These are phyloP conservation scores for Daldinia sp. DNA, from an alignment of 2,329 filamentous ascomycete genomes.

Conservation along the genomic window DNA sequence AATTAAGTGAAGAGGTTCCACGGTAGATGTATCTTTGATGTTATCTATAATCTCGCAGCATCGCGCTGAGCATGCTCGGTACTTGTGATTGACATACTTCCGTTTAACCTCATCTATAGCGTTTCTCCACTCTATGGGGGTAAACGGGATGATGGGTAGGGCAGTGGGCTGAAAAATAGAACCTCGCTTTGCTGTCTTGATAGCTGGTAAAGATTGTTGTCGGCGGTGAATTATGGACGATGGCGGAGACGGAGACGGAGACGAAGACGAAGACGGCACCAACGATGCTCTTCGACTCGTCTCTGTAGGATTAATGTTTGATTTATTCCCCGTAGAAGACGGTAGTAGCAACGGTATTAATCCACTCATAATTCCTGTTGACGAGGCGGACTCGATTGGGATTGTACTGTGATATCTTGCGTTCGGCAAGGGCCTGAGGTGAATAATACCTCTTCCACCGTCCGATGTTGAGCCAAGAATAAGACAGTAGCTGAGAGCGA, in stretches of 20 bases:
- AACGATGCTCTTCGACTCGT: constrained; percentile 29
- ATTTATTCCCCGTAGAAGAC: constrained; percentile 24
- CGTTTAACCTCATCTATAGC: constrained; percentile 62
- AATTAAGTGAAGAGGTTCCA: constrained; percentile 64
- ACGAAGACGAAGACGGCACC: constrained; percentile 6
- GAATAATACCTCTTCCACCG: constrained; percentile 18
- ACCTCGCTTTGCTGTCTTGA: constrained; percentile 35
- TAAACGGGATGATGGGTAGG: constrained; percentile 52
- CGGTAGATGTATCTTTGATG: constrained; percentile 53
- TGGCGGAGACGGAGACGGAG: background rate
- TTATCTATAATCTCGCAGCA: constrained; percentile 63
- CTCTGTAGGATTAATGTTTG: constrained; percentile 22
- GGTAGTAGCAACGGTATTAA: constrained; percentile 43
- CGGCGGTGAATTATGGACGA: constrained; percentile 36
- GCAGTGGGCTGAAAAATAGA: constrained; percentile 38
- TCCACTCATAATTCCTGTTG: constrained; percentile 37
- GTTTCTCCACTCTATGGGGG: constrained; percentile 59
- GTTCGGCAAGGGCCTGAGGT: constrained; percentile 6
- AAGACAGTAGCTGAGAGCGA: constrained; percentile 33
- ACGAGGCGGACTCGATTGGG: background rate
- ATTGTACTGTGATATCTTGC: background rate
- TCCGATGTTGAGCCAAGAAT: constrained; percentile 15
- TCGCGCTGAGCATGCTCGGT: constrained; percentile 60
- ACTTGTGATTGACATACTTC: constrained; percentile 59
- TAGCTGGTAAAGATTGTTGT: constrained; percentile 44